A percentile compares a stretch with the other conserved stretches of the same genome.
phyloP scores from a whole-genome alignment of 2,329 filamentous ascomycete species.

The Aspergillus aculeatinus region DNA sequence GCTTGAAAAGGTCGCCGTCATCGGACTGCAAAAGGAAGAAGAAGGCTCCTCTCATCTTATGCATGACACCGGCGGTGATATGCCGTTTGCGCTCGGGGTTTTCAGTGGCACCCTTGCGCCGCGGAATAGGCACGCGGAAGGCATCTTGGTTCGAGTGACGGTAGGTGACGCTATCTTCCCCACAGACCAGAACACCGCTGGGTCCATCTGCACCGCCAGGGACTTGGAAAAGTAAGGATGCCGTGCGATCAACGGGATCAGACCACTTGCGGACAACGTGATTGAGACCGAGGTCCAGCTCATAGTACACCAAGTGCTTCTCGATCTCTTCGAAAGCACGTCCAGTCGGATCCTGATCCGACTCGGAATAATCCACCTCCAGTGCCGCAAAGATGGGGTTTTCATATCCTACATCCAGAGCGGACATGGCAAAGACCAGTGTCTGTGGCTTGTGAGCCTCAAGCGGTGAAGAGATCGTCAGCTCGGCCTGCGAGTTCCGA shows the following conservation, averaged over 20 bases:
- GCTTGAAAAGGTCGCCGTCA: slow-evolving; percentile 97
- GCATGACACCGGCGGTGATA: slow-evolving; percentile 91
- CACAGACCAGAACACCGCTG: slow-evolving; percentile 91
- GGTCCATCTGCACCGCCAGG: slow-evolving; percentile 91
- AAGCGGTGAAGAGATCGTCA: slow-evolving; percentile 94
- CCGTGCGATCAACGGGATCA: slow-evolving; percentile 85
- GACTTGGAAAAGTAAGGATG: slow-evolving; percentile 89
- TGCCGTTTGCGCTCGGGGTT: slow-evolving; percentile 86
- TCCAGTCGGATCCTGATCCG: slow-evolving; percentile 86
- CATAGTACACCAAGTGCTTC: slow-evolving; percentile 93
- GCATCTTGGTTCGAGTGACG: slow-evolving; percentile 93
- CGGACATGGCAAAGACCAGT: slow-evolving; percentile 81
- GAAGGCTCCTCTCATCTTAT: slow-evolving; percentile 93
- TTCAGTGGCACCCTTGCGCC: slow-evolving; percentile 82
- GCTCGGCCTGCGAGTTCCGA: slow-evolving; percentile 86
- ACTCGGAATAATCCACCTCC: slow-evolving; percentile 88
- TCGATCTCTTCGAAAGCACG: slow-evolving; percentile 78
- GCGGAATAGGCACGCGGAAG: slow-evolving; percentile 83
- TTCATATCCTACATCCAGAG: slow-evolving; percentile 92
- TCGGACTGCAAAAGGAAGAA: slow-evolving; percentile 96
- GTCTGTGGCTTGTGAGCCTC: slow-evolving; percentile 94
- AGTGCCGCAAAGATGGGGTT: slow-evolving; percentile 95
- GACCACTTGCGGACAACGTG: slow-evolving; percentile 97
- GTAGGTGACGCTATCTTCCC: slow-evolving; percentile 92
- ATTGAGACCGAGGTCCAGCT: slow-evolving; percentile 92